Base-by-base conservation (phyloP, 1,284 basidiomycete species). In the Albatrellus sp. region DNA sequence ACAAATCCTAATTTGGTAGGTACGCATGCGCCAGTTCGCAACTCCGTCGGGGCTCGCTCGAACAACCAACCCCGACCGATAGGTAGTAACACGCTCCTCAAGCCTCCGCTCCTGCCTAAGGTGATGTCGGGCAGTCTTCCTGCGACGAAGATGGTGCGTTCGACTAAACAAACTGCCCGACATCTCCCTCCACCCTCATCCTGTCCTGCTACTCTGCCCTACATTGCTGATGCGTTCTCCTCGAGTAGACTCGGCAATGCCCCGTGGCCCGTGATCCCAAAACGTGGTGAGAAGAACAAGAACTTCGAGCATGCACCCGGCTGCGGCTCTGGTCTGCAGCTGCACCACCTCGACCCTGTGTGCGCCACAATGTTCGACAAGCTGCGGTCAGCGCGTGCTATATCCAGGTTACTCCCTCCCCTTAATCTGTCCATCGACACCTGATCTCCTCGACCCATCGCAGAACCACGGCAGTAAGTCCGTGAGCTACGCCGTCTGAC, bases 231-330 rank as follows among this genome's bases (percentile, higher is more conserved):
- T 31, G 1, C 29, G 10, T 8, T 17, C 14, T 35, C 29, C 8
- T 5, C 4, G 14, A 28, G 29, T 37, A 51, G 49, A 12, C 8
- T 30, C 14, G 48, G 40, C 8, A 43, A 32, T 6, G 45, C 45
- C 14, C 54, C 60, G 4, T 64, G 65, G 12, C 73, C 73, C 1
- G 60, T 73, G 6, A 93, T 96, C 44, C 92, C 92, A 9, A 92
- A 89, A 60, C 75, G 92, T 24, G 92, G 92, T 3, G 92, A 96
- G 61, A 96, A 97, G 60, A 91, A 96, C 54, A 96, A 97, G 60
- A 91, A 96, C 54, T 98, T 93, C 54, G 93, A 98, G 60, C 94
- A 94, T 3, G 62, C 72, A 52, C 63, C 73, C 44, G 72, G 77
- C 37, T 75, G 87, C 46, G 75, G 78, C 14, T 88, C 90, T 40